Evolutionary conservation across 352 stramenopile species (phyloP).

Genomic region (Phytophthora sansomeana): DNA sequence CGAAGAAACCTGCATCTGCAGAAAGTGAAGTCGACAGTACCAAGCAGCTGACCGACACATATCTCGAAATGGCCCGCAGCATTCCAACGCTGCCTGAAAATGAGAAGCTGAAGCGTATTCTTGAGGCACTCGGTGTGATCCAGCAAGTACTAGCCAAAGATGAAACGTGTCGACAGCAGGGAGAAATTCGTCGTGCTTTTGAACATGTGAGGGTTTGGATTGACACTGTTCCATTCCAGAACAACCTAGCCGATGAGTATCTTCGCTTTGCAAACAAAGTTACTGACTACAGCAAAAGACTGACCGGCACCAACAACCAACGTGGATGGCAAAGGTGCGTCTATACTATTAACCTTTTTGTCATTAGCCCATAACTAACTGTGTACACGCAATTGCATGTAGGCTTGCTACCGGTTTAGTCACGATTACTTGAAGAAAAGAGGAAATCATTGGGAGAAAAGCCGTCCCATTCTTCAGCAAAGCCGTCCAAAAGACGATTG

Average conservation of each 20-base stretch:
- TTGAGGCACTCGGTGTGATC: conserved; percentile 21
- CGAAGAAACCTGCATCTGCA: not conserved
- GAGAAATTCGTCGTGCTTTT: conserved; percentile 4
- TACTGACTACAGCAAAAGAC: conserved; percentile 17
- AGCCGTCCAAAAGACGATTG: conserved; percentile 7
- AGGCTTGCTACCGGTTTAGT: conserved; percentile 20
- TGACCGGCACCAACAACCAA: conserved; percentile 4
- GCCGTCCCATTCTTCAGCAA: not conserved
- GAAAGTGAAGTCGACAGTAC: not conserved
- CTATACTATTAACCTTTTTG: not conserved
- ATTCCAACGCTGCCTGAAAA: not conserved
- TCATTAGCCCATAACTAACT: not conserved
- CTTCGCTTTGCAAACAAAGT: conserved; percentile 12
- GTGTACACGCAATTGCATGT: not conserved
- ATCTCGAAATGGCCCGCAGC: conserved; percentile 5
- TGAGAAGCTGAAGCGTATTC: conserved; percentile 13
- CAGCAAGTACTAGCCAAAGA: conserved; percentile 29
- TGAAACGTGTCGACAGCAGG: not conserved
- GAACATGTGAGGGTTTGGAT: conserved; percentile 19
- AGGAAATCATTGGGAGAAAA: not conserved
- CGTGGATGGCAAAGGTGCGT: conserved; percentile 24
- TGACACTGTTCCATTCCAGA: not conserved
- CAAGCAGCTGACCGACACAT: conserved; percentile 8
- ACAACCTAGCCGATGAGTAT: conserved; percentile 18
- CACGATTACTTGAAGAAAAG: conserved; percentile 6